Evolutionary conservation across 2,329 filamentous ascomycete genomes (phyloP).

Genomic region (Fusarium stilboides): DNA sequence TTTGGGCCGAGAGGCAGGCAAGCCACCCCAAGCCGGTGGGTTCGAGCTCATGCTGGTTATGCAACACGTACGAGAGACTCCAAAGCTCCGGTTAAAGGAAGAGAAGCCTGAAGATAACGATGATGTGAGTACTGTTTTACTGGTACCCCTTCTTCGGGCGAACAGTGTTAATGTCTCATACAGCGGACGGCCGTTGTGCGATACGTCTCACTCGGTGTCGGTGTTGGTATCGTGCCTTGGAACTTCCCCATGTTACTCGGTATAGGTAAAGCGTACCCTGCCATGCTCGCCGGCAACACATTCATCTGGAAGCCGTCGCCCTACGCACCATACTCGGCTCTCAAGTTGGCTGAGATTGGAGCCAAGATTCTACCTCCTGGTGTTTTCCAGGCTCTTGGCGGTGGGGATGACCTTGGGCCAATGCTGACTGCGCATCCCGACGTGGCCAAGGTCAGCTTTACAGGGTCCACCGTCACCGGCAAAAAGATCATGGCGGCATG

Average conservation of each 20-base stretch:
- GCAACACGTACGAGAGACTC: not conserved
- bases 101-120: conserved; percentile 39
- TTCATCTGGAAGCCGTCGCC: conserved; percentile 72
- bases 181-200: conserved; percentile 6
- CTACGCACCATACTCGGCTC: conserved; percentile 69
- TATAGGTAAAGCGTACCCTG: conserved; percentile 66
- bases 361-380: conserved; percentile 72
- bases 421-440: conserved; percentile 71
- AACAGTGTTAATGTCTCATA: not conserved
- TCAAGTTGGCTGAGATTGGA: conserved; percentile 73
- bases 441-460: conserved; percentile 75
- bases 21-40: conserved; percentile 39
- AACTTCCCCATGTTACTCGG: conserved; percentile 44
- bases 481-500: conserved; percentile 70
- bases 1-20: conserved; percentile 46
- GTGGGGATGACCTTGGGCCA: conserved; percentile 72
- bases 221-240: conserved; percentile 45
- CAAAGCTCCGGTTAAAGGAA: conserved; percentile 24
- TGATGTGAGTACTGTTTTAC: conserved; percentile 2
- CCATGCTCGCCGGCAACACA: conserved; percentile 69
- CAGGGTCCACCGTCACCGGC: conserved; percentile 71
- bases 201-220: conserved; percentile 32
- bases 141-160: too few species aligned
- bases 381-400: conserved; percentile 72
- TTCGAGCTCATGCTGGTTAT: conserved; percentile 16